Conservation (phyloP, 2,329 filamentous ascomycete species). For the Colletotrichum plurivorum region DNA sequence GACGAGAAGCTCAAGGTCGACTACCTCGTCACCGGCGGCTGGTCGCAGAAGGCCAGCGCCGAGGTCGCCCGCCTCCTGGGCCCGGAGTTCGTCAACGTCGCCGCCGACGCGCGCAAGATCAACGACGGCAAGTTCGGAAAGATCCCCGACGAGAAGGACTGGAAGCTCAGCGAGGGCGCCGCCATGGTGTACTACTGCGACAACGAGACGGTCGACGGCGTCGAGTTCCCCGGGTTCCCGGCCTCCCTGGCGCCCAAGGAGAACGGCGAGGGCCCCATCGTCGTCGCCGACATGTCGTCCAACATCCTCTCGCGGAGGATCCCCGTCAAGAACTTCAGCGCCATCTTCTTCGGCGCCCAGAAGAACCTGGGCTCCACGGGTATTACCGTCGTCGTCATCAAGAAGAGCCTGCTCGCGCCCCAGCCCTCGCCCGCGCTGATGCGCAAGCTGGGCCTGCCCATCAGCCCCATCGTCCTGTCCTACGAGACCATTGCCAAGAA, state of each 20-base stretch:
- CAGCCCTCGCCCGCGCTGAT: conserved; percentile 79
- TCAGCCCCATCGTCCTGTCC: conserved; percentile 84
- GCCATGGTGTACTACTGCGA: conserved; percentile 91
- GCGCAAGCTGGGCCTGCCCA: conserved; percentile 80
- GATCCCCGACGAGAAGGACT: conserved; percentile 83
- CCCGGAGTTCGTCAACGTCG: conserved; percentile 84
- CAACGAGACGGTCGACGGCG: conserved; percentile 95
- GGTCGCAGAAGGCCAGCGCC: conserved; percentile 88
- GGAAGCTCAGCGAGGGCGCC: conserved; percentile 78
- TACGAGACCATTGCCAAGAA: conserved; percentile 92
- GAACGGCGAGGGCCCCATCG: conserved; percentile 77
- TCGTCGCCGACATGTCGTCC: conserved; percentile 93
- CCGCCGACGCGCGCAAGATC: conserved; percentile 73
- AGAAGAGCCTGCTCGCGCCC: conserved; percentile 84
- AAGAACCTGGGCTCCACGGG: conserved; percentile 94
- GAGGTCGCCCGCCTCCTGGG: conserved; percentile 86
- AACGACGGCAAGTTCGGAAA: conserved; percentile 88
- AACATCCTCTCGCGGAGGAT: conserved; percentile 90
- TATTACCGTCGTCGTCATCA: conserved; percentile 87
- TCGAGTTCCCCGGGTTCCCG: conserved; percentile 87
- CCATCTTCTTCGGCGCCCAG: conserved; percentile 93
- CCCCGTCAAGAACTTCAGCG: conserved; percentile 82
- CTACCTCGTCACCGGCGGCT: conserved; percentile 91
- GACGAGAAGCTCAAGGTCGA: conserved; percentile 83
- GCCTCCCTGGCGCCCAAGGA: conserved; percentile 69